Evolutionary conservation across 2,329 filamentous ascomycete species (phyloP).

Genomic region (Rhexocercosporidium sp.): DNA sequence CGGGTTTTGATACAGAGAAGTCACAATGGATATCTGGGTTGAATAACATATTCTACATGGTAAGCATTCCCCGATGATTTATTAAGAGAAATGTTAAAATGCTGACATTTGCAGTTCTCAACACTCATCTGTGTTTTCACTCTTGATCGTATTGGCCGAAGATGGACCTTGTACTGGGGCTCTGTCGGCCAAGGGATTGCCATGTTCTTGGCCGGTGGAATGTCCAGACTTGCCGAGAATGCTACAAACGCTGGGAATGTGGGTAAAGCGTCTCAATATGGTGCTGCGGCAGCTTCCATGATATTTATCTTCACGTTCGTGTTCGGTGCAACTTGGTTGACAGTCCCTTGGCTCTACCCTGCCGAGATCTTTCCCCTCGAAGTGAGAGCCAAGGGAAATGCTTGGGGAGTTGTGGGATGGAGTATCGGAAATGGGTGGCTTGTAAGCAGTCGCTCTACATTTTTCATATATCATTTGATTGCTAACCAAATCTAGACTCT

Average conservation of each 20-base stretch:
- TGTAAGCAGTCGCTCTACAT: conserved; percentile 39
- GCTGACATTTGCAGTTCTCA: conserved; percentile 53
- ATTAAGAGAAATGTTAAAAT: conserved; percentile 43
- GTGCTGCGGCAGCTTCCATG: conserved; percentile 70
- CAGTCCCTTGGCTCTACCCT: conserved; percentile 67
- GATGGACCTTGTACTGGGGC: conserved; percentile 74
- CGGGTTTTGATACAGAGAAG: conserved; percentile 65
- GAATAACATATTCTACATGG: conserved; percentile 61
- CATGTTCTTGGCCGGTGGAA: conserved; percentile 70
- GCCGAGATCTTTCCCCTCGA: conserved; percentile 77
- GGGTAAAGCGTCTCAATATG: conserved; percentile 55
- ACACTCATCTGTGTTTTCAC: conserved; percentile 74
- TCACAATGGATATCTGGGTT: conserved; percentile 67
- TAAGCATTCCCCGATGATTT: conserved; percentile 40
- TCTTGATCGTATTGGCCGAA: conserved; percentile 69
- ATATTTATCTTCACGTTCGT: conserved; percentile 72
- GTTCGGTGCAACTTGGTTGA: conserved; percentile 60
- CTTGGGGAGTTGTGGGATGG: conserved; percentile 79
- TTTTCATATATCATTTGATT: neutral
- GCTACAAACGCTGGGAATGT: conserved; percentile 52
- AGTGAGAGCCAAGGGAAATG: conserved; percentile 75
- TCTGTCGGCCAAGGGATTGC: conserved; percentile 66
- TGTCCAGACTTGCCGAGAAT: conserved; percentile 57
- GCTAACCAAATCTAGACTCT: conserved; percentile 42
- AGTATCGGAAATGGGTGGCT: conserved; percentile 75